Evolutionary conservation across 2,329 filamentous ascomycete species (phyloP), one percentile per base, ranked within the genome.

Genomic region (Epichloe uncinata): DNA sequence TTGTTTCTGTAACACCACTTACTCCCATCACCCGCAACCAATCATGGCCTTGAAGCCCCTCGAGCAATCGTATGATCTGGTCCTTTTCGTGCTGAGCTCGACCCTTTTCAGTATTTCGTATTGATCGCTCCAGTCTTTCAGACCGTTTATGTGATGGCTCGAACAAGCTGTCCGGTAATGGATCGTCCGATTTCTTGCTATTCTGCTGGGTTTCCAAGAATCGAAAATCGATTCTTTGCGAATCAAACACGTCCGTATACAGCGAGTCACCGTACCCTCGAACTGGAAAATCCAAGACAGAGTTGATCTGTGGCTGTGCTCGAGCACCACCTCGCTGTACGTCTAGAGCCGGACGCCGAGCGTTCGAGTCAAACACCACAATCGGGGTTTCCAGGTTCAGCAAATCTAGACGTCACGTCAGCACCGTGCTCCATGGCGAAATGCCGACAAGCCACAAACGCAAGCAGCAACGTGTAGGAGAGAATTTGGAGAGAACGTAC

Each of bases 21-120:
- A 97, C 84, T 26, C 91, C 93, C 81, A 98, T 89, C 4, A 90
- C 79, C 53, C 86, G 83, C 50, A 96, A 73, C 93, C 93, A 98
- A 66, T 97, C 93, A 51, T 86, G 87, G 2, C 91, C 87, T 63
- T 88, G 85, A 1, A 98, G 75, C 16, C 88, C 88, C 49, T 93
- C 88, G 6, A 96, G 74, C 15, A 84, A 66, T 35, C 79, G 73
- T 49, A 79, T 74, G 40, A 84, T 77, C 57, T 82, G 79, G 53
- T 82, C 79, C 56, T 75, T 79, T 57, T 84, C 80, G 69, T 84
- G 80, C 56, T 83, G 79, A 15, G 80, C 80, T 9, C 79, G 74
- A 12, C 78, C 78, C 60, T 77, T 81, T 60, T 84, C 80, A 0
- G 77, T 72, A 55, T 84, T 84, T 34, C 80, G 72, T 45, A 82